Evolutionary conservation across 106 monocot species (phyloP).

Genomic region (Dendrobium officinale): DNA sequence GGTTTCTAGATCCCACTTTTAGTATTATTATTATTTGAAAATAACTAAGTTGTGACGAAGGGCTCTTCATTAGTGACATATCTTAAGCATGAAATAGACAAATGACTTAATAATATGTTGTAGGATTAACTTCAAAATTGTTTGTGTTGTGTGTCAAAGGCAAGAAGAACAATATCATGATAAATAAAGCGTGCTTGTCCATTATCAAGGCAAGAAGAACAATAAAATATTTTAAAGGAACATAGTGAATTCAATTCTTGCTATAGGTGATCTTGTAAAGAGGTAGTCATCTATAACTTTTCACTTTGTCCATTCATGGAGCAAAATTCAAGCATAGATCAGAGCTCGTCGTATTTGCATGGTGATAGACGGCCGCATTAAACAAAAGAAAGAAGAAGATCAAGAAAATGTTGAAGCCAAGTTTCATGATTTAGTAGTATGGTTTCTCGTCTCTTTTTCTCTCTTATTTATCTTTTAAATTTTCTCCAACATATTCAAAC

Average conservation of each 20-base stretch:
- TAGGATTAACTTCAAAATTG: too few species aligned
- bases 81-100: too few species aligned
- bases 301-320: slow-evolving; percentile 46
- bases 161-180: too few species aligned
- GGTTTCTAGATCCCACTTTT: too few species aligned
- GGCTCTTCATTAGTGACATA: too few species aligned
- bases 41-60: too few species aligned
- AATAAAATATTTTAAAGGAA: slow-evolving; percentile 37
- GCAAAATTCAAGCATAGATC: slow-evolving; percentile 43
- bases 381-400: slow-evolving; percentile 52
- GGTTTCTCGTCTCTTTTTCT: not conserved
- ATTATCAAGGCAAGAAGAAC: slow-evolving; percentile 44
- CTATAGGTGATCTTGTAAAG: slow-evolving; percentile 20
- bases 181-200: too few species aligned
- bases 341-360: slow-evolving; percentile 44
- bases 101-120: too few species aligned
- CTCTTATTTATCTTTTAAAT: too few species aligned
- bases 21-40: too few species aligned
- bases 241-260: slow-evolving; percentile 27
- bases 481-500: too few species aligned
- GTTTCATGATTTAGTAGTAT: slow-evolving; percentile 53
- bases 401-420: slow-evolving; percentile 58
- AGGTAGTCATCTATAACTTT: slow-evolving; percentile 40
- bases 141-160: too few species aligned
- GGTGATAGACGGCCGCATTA: slow-evolving; percentile 53